Base-by-base conservation (phyloP, 83 land plant genomes). In the Diphasiastrum complanatum region DNA sequence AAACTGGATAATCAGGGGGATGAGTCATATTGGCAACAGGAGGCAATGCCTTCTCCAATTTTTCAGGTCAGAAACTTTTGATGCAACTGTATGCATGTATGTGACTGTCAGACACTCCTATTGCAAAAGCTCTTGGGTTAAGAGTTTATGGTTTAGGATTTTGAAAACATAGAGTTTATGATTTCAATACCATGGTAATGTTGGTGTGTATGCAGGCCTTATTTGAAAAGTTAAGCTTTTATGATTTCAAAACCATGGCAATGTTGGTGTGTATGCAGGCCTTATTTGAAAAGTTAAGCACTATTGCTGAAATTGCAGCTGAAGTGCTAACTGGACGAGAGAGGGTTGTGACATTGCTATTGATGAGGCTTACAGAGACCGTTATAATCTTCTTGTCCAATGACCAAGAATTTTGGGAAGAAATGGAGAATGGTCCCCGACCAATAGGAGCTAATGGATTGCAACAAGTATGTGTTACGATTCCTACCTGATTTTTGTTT, bases 381-480 rank as follows among this genome's bases (percentile, higher is more conserved):
- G n/a, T 54, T 14, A 33, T 54, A 6, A 5, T 54, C 36, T 54
- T 4, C 4, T 28, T 54, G 5, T 54, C 34, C 5, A 4, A 6
- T 30, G 29, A 54, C 29, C 58, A 54, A 54, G 58, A 54, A 18
- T 54, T 54, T n/a, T 54, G 58, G 52, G 58, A 54, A 28, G 58
- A 54, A 6, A 54, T 54, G 10, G 58, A 54, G 25, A 33, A 30
- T n/a, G 71, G 66, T 25, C 58, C 58, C 6, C 4, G 34, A 54
- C 58, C 58, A 4, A 22, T 68, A 40, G 71, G 71, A 11, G 52
- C 66, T 45, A 45, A 47, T 30, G 55, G 45, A 23, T 58, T 63
- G n/a, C 28, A 40, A 31, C 77, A 78, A 72, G 81, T 78, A 45
- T 28, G 38, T 49, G 23, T n/a, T n/a, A n/a, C n/a, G n/a, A n/a